Percentiles rank a stretch among this genome's conserved stretches.
These are phyloP conservation scores for Candida coquimbonensis DNA, from an alignment of 805 yeast species.

Conservation along the genomic window DNA sequence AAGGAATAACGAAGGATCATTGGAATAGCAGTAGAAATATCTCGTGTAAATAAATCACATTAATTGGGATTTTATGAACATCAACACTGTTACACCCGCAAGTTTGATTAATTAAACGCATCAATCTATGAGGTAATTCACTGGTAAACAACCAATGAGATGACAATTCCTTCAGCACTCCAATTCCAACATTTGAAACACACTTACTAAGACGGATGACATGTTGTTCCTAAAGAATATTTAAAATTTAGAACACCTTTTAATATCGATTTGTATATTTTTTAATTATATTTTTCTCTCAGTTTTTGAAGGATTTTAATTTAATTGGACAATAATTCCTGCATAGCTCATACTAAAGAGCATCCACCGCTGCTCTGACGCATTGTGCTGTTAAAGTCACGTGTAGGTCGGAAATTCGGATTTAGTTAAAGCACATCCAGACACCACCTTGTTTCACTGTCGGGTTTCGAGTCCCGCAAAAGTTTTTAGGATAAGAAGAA, in stretches of 20 bases:
- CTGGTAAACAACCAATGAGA: background rate
- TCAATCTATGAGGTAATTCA: too few relatives aligned
- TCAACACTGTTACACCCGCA: too few relatives aligned
- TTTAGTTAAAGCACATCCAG: too few relatives aligned
- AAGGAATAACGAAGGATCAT: too few relatives aligned
- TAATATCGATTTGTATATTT: background rate
- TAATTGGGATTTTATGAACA: too few relatives aligned
- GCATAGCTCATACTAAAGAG: background rate
- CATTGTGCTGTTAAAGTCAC: background rate
- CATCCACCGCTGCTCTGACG: background rate
- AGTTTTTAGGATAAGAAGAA: too few relatives aligned
- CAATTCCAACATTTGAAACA: too few relatives aligned
- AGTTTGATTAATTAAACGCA: too few relatives aligned
- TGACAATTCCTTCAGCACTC: background rate
- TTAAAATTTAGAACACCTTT: background rate
- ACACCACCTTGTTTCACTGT: too few relatives aligned
- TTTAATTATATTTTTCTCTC: background rate
- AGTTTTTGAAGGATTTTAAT: constrained; percentile 3
- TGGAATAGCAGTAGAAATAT: too few relatives aligned
- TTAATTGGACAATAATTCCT: constrained; percentile 2
- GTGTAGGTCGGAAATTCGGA: background rate
- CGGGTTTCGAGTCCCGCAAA: background rate
- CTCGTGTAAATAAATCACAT: too few relatives aligned
- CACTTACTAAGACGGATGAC: constrained; percentile 13
- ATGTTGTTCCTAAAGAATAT: constrained; percentile 3